Conservation (phyloP, 106 monocot genomes). For the Vanilla planifolia region DNA sequence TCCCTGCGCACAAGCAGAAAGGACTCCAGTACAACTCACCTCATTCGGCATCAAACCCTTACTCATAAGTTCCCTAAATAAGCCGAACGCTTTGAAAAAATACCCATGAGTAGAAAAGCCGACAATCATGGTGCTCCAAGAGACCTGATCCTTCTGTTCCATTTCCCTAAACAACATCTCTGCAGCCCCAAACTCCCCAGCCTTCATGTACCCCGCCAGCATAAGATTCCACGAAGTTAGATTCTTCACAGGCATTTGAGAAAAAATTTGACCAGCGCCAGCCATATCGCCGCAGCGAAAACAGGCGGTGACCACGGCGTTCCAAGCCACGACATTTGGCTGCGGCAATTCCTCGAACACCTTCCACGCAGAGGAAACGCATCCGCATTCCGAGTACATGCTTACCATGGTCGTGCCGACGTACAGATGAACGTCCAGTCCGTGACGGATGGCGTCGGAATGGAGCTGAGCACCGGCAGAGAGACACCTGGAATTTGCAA, state of each 20-base stretch:
- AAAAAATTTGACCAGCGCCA: constrained; percentile 29
- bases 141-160: constrained; percentile 36
- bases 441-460: constrained; percentile 25
- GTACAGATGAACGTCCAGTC: constrained; percentile 43
- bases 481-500: constrained; percentile 27
- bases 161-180: constrained; percentile 31
- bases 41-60: constrained; percentile 36
- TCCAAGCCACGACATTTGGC: constrained; percentile 62
- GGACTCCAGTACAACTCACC: constrained; percentile 39
- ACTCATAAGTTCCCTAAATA: constrained; percentile 39
- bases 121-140: constrained; percentile 66
- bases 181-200: constrained; percentile 30
- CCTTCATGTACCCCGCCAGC: constrained; percentile 51
- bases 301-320: constrained; percentile 41
- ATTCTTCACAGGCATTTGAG: constrained; percentile 35
- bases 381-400: constrained; percentile 48
- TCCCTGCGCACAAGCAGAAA: constrained; percentile 42
- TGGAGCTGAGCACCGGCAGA: constrained; percentile 37
- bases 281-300: constrained; percentile 25
- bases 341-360: constrained; percentile 41
- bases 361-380: constrained; percentile 16
- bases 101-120: constrained; percentile 38
- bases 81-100: constrained; percentile 29
- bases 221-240: constrained; percentile 63
- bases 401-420: constrained; percentile 54